A percentile compares a stretch with the other conserved stretches of the same genome.
Evolutionary conservation across 1,284 basidiomycete species (phyloP).

Genomic region (Cutaneotrichosporon spelunceum): DNA sequence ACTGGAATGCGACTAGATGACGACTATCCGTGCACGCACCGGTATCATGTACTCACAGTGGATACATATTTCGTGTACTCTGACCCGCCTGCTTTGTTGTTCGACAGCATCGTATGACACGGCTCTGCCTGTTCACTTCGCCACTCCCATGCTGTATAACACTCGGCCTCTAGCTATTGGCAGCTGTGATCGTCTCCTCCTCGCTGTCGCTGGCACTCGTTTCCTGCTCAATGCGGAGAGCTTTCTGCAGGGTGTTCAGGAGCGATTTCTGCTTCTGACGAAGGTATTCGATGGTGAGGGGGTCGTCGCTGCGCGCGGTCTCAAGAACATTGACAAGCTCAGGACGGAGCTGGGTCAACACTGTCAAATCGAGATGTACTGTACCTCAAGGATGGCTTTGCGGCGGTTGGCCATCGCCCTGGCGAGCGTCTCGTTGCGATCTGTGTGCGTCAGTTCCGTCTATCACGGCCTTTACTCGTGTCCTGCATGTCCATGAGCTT

Average conservation of each 20-base stretch:
- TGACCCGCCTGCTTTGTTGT: background rate
- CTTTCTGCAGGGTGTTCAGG: constrained; percentile 3
- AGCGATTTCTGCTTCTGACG: constrained; percentile 12
- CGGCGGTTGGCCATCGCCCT: constrained; percentile 17
- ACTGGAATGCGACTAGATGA: constrained; percentile 10
- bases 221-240: background rate
- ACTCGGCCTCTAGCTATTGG: background rate
- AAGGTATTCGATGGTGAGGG: constrained; percentile 7
- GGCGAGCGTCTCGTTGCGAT: constrained; percentile 18
- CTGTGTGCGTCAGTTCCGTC: constrained; percentile 5
- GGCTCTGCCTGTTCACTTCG: background rate
- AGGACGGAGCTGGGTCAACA: constrained; percentile 17
- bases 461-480: constrained; percentile 42
- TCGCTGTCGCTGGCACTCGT: constrained; percentile 5
- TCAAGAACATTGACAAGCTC: constrained; percentile 18
- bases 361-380: background rate
- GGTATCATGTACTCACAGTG: background rate
- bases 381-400: constrained; percentile 24
- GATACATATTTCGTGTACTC: background rate
- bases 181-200: background rate
- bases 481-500: constrained; percentile 62
- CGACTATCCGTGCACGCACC: background rate
- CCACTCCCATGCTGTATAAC: background rate
- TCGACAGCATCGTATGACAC: background rate
- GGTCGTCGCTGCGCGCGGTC: constrained; percentile 7